Evolutionary conservation across 1,139 yeast species (phyloP).

Genomic region (Ogataea hybrid): DNA sequence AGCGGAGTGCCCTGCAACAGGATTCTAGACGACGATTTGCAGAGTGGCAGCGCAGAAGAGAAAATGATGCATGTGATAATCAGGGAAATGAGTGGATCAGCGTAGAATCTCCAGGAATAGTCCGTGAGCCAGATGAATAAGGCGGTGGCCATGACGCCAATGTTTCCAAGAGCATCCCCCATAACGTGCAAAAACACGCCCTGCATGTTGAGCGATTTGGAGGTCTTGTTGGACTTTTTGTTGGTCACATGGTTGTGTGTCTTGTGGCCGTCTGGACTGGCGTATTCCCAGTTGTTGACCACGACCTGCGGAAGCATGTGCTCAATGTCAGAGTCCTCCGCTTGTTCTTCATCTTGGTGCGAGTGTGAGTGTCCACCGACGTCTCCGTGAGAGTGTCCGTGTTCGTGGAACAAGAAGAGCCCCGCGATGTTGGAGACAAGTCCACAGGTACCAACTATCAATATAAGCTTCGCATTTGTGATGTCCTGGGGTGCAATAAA

Average conservation of each 20-base stretch:
- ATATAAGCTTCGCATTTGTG: constrained; percentile 73
- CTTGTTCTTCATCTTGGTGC: constrained; percentile 2
- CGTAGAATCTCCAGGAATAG: constrained; percentile 79
- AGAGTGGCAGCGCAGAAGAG: constrained; percentile 87
- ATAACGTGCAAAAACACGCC: constrained; percentile 94
- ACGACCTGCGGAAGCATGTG: constrained; percentile 33
- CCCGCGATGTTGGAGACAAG: constrained; percentile 81
- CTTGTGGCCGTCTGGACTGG: constrained; percentile 14
- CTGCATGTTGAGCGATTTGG: constrained; percentile 86
- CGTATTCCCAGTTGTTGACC: constrained; percentile 22
- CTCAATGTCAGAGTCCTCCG: constrained; percentile 29
- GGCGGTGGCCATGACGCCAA: constrained; percentile 91
- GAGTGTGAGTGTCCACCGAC: constrained; percentile 16
- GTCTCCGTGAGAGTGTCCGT: constrained; percentile 55
- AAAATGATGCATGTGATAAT: constrained; percentile 85
- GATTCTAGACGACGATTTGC: constrained; percentile 83
- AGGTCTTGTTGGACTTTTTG: constrained; percentile 29
- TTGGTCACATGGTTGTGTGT: constrained; percentile 25
- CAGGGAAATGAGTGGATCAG: constrained; percentile 85
- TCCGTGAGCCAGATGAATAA: constrained; percentile 92
- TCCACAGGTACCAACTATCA: constrained; percentile 82
- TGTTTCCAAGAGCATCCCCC: constrained; percentile 94
- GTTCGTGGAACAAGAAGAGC: constrained; percentile 85
- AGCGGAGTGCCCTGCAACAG: constrained; percentile 92
- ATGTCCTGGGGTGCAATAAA: constrained; percentile 78